Percentiles rank a stretch among this genome's conserved stretches.
phyloP scores from a whole-genome alignment of 306 rosid species.

The Alnus glutinosa region DNA sequence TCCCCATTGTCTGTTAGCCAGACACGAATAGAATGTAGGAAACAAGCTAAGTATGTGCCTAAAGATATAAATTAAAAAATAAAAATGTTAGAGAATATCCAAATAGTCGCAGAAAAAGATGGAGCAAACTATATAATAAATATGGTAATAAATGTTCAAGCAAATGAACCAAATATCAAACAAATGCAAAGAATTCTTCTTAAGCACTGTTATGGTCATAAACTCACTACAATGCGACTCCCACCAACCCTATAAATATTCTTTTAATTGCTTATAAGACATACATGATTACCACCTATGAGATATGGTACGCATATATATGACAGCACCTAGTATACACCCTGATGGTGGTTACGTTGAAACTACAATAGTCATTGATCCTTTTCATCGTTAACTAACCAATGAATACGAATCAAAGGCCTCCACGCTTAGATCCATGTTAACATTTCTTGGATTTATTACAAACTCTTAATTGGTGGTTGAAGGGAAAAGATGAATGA shows the following conservation, averaged over 20 bases:
- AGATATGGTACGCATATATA: background rate
- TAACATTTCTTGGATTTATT: too few relatives aligned
- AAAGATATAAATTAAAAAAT: background rate
- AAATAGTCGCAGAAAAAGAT: background rate
- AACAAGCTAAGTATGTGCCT: conserved; percentile 25
- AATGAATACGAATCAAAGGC: background rate
- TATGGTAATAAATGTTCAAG: background rate
- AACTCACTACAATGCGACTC: background rate
- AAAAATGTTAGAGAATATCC: conserved; percentile 1
- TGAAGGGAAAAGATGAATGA: background rate
- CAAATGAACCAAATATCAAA: background rate
- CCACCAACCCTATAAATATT: background rate
- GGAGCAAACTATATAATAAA: background rate
- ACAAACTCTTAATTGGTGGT: background rate
- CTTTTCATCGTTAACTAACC: background rate
- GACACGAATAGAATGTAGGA: conserved; percentile 24
- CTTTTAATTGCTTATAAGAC: background rate
- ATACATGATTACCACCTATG: too few relatives aligned
- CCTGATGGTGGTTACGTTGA: background rate
- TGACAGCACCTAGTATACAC: background rate
- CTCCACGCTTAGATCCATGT: background rate
- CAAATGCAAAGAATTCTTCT: background rate
- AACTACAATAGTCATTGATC: background rate
- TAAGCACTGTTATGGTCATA: background rate
- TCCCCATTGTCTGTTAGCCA: conserved; percentile 61